These are phyloP conservation scores for Wickerhamomyces alni DNA, from an alignment of 805 yeast species.

Conservation along the genomic window DNA sequence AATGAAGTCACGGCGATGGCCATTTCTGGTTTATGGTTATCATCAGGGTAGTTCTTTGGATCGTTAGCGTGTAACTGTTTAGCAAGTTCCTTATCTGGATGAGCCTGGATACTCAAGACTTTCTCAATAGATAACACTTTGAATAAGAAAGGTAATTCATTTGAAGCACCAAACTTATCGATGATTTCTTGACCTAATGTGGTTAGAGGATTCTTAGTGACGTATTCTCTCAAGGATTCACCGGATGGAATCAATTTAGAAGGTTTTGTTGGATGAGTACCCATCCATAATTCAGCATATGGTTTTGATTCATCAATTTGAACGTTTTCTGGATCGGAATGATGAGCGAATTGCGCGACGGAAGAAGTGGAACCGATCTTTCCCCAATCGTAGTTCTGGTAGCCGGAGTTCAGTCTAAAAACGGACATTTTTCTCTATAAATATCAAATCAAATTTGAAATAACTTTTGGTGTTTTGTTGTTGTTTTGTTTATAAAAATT, in stretches of 20 bases:
- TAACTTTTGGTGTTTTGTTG: not conserved
- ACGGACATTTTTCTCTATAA: not conserved
- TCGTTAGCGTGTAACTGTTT: constrained; percentile 69
- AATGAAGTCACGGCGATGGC: constrained; percentile 94
- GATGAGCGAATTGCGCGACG: constrained; percentile 81
- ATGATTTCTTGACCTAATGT: constrained; percentile 56
- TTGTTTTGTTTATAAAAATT: not conserved
- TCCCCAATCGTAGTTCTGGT: constrained; percentile 84
- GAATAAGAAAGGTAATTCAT: constrained; percentile 86
- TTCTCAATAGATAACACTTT: constrained; percentile 90
- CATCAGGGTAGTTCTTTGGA: constrained; percentile 95
- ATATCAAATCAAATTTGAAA: not conserved
- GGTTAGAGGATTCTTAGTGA: constrained; percentile 50
- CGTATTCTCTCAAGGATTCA: constrained; percentile 58
- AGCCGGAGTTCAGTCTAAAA: constrained; percentile 36
- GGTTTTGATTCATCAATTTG: constrained; percentile 70
- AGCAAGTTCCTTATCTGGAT: constrained; percentile 88
- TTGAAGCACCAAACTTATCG: constrained; percentile 56
- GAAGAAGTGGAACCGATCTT: constrained; percentile 80
- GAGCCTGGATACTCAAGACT: constrained; percentile 95
- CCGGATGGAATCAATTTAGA: constrained; percentile 51
- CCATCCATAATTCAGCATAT: constrained; percentile 99
- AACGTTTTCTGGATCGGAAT: constrained; percentile 52
- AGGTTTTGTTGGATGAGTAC: constrained; percentile 92
- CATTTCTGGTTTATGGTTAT: constrained; percentile 99